Percentiles rank a stretch among this genome's conserved stretches.
Evolutionary conservation across 352 stramenopile genomes (phyloP).

Genomic region (Aphanomyces stellatus): DNA sequence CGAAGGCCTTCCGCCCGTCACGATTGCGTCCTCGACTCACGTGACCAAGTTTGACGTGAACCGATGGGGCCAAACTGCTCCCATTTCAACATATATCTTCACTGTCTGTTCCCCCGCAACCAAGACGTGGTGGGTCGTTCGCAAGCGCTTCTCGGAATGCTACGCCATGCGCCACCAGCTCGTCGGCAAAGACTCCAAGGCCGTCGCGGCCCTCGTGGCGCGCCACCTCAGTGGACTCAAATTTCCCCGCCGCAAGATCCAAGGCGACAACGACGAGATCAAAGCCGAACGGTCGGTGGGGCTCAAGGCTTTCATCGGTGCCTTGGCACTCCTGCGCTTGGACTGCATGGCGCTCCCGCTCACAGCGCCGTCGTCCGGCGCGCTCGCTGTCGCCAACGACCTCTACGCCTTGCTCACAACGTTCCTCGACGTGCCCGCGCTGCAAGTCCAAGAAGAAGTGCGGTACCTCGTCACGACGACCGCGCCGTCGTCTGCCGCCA

Average conservation of each 20-base stretch:
- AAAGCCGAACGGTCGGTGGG: not conserved
- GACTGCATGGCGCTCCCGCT: not conserved
- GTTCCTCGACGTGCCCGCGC: not conserved
- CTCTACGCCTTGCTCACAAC: not conserved
- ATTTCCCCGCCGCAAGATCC: constrained; percentile 14
- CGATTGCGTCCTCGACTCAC: not conserved
- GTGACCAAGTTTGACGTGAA: constrained; percentile 1
- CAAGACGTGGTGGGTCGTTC: constrained; percentile 82
- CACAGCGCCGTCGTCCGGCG: not conserved
- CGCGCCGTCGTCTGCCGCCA: too few relatives aligned
- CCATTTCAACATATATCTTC: constrained; percentile 74
- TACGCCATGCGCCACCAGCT: constrained; percentile 73
- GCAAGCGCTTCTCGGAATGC: constrained; percentile 82
- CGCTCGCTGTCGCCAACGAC: not conserved
- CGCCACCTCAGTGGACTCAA: not conserved
- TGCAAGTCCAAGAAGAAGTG: not conserved
- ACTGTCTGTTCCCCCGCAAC: constrained; percentile 78
- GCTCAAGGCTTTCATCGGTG: not conserved
- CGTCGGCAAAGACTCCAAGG: not conserved
- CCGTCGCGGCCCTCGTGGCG: not conserved
- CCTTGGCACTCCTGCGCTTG: not conserved
- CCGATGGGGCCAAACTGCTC: not conserved
- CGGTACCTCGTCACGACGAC: not conserved
- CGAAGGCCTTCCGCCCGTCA: not conserved
- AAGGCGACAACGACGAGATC: constrained; percentile 6